Conservation (phyloP, 495 filamentous ascomycete species). For the Aspergillus bridgeri region DNA sequence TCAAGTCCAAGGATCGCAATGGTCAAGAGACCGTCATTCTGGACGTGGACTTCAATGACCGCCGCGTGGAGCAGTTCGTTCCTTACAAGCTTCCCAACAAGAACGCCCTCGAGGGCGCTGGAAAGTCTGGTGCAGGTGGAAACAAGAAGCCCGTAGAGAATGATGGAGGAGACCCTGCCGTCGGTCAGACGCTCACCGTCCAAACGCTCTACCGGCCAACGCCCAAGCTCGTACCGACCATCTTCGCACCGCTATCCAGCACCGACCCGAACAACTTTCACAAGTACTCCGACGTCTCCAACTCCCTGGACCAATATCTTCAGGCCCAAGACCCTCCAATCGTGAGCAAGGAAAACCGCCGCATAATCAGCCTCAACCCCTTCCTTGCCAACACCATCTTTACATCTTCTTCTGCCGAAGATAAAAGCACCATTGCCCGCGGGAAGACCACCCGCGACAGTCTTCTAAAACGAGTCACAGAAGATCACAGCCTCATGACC, state of each 20-base stretch:
- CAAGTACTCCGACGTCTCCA: slow-evolving; percentile 45
- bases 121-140: slow-evolving; percentile 29
- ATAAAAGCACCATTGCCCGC: slow-evolving; percentile 53
- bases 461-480: slow-evolving; percentile 57
- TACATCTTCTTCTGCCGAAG: slow-evolving; percentile 47
- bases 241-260: slow-evolving; percentile 44
- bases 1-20: slow-evolving; percentile 64
- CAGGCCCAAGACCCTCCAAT: slow-evolving; percentile 53
- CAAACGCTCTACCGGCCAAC: slow-evolving; percentile 55
- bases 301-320: slow-evolving; percentile 41
- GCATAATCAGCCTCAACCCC: slow-evolving; percentile 61
- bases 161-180: slow-evolving; percentile 42
- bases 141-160: slow-evolving; percentile 40
- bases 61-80: slow-evolving; percentile 51
- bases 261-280: slow-evolving; percentile 50
- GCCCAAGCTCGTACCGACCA: slow-evolving; percentile 52
- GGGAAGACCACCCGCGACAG: slow-evolving; percentile 60
- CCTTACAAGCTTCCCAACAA: slow-evolving; percentile 59
- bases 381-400: slow-evolving; percentile 62
- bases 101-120: slow-evolving; percentile 31
- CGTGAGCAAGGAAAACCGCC: slow-evolving; percentile 56
- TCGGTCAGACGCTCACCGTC: slow-evolving; percentile 56
- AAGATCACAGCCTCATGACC: slow-evolving; percentile 47
- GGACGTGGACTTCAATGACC: slow-evolving; percentile 64
- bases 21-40: slow-evolving; percentile 63